These are phyloP conservation scores for Angophora floribunda DNA, from an alignment of 345 rosid species.

Conservation along the genomic window DNA sequence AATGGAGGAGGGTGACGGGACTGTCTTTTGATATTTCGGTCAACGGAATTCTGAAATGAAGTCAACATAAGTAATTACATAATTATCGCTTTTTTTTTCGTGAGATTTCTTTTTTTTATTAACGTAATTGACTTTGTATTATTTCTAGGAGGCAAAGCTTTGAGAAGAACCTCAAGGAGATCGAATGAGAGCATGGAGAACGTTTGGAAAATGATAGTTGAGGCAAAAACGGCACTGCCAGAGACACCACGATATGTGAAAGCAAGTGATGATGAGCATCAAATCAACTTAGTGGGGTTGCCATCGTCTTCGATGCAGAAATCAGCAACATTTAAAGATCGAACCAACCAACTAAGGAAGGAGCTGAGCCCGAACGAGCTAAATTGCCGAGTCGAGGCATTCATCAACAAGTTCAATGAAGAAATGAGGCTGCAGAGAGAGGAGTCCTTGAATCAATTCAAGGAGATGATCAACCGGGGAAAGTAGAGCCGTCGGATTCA, in stretches of 20 bases:
- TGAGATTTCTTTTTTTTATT: conserved; percentile 17
- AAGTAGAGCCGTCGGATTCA: not conserved
- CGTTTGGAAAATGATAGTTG: conserved; percentile 63
- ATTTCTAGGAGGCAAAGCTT: not conserved
- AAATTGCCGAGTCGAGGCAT: conserved; percentile 63
- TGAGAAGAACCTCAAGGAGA: not conserved
- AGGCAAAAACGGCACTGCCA: not conserved
- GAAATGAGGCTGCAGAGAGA: conserved; percentile 71
- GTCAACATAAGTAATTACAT: not conserved
- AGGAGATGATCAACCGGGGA: conserved; percentile 22
- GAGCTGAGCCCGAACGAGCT: conserved; percentile 69
- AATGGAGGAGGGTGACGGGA: not conserved
- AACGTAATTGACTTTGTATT: not conserved
- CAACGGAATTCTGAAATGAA: not conserved
- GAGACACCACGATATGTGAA: conserved; percentile 9
- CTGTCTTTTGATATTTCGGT: not conserved
- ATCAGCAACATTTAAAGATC: conserved; percentile 50
- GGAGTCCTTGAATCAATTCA: conserved; percentile 45
- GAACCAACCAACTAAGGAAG: conserved; percentile 33
- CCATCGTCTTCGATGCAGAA: conserved; percentile 12
- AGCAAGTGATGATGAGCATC: conserved; percentile 11
- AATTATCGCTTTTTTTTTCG: not conserved
- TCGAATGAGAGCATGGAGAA: conserved; percentile 51
- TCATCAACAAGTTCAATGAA: conserved; percentile 60
- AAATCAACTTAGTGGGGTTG: not conserved